phyloP scores from a whole-genome alignment of 352 stramenopile genomes.

The Phytophthora sp. region DNA sequence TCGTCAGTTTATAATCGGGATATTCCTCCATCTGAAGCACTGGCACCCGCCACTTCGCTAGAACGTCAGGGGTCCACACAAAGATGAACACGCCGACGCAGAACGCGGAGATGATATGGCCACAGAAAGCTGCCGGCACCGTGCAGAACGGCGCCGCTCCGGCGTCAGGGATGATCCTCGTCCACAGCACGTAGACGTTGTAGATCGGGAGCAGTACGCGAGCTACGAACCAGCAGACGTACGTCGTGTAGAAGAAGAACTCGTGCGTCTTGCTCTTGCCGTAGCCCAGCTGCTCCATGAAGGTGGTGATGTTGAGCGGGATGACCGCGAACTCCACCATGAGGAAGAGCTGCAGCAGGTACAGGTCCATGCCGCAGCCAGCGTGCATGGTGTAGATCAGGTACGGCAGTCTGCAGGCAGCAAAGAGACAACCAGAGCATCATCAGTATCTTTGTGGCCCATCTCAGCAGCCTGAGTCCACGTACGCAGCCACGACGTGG shows the following conservation, averaged over 20 bases:
- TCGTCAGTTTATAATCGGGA: slow-evolving; percentile 76
- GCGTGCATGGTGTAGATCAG: slow-evolving; percentile 84
- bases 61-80: slow-evolving; percentile 81
- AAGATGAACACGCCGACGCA: slow-evolving; percentile 86
- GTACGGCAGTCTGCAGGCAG: slow-evolving; percentile 64
- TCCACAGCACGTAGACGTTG: slow-evolving; percentile 82
- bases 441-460: not conserved
- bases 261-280: slow-evolving; percentile 62
- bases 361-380: slow-evolving; percentile 77
- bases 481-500: slow-evolving; percentile 81
- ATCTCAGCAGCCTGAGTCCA: slow-evolving; percentile 4
- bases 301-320: slow-evolving; percentile 81
- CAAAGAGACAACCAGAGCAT: not conserved
- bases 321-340: slow-evolving; percentile 87
- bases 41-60: slow-evolving; percentile 74
- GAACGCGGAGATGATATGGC: slow-evolving; percentile 82
- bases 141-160: slow-evolving; percentile 58
- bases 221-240: slow-evolving; percentile 79
- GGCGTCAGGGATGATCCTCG: slow-evolving; percentile 61
- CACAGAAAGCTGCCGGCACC: slow-evolving; percentile 68
- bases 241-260: slow-evolving; percentile 78
- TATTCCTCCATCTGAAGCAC: slow-evolving; percentile 80
- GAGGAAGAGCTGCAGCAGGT: slow-evolving; percentile 81
- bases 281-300: slow-evolving; percentile 82
- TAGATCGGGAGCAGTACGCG: slow-evolving; percentile 82